phyloP scores from a whole-genome alignment of 352 stramenopile species.

The Thraustochytrium sp. region DNA sequence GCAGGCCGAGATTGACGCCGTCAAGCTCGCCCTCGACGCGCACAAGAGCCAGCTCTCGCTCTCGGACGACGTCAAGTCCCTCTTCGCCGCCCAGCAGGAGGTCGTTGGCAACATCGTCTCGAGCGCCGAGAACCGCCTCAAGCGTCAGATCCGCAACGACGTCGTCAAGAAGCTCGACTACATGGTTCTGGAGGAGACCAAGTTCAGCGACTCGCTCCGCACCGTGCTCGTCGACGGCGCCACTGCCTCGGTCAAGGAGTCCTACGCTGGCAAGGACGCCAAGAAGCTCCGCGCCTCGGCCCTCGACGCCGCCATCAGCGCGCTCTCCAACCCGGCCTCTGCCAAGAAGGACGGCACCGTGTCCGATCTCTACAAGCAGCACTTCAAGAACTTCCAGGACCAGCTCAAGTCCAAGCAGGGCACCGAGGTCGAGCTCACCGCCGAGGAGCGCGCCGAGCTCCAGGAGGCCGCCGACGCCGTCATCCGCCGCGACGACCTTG shows the following conservation, averaged over 20 bases:
- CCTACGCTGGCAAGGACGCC: neutral
- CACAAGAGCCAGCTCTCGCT: constrained; percentile 24
- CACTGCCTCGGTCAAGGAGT: neutral
- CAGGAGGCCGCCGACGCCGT: constrained; percentile 14
- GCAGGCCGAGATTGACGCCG: constrained; percentile 7
- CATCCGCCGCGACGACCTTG: neutral
- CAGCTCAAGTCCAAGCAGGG: neutral
- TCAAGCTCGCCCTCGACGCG: constrained; percentile 20
- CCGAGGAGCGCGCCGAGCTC: constrained; percentile 5
- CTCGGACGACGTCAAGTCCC: constrained; percentile 9
- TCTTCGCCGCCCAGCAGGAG: neutral
- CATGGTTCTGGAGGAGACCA: neutral
- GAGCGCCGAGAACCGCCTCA: neutral
- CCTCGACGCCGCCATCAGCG: constrained; percentile 13
- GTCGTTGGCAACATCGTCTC: neutral
- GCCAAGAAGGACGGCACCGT: constrained; percentile 37
- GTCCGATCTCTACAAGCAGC: neutral
- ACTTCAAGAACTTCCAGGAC: constrained; percentile 6
- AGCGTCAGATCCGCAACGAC: neutral
- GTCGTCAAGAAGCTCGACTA: constrained; percentile 2
- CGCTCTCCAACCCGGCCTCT: constrained; percentile 15
- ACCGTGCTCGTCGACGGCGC: neutral
- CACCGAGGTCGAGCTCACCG: neutral
- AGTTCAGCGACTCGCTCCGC: neutral
- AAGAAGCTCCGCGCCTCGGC: constrained; percentile 13